Base-by-base conservation (phyloP, 23 red algal genomes). In the Gracilaria caudata region DNA sequence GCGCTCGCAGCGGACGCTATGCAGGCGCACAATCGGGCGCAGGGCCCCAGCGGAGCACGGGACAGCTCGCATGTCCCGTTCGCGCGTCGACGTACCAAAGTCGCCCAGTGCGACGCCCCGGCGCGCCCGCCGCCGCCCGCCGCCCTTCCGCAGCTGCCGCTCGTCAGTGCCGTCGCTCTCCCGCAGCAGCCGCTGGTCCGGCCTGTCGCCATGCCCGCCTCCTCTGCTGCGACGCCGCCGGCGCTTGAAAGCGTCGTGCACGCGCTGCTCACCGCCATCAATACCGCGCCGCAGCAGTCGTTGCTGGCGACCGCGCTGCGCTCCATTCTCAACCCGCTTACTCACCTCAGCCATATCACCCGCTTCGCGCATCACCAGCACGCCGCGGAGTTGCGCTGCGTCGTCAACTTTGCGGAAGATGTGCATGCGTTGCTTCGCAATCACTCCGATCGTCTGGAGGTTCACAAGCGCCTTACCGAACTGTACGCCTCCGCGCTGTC, bases 41-140 rank as follows among this genome's bases (percentile, higher is more conserved):
- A n/a, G n/a, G n/a, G n/a, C n/a, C n/a, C n/a, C n/a, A n/a, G n/a
- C n/a, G n/a, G n/a, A n/a, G n/a, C n/a, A n/a, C n/a, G n/a, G n/a
- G n/a, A n/a, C n/a, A n/a, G n/a, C n/a, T n/a, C n/a, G n/a, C 70
- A 75, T 75, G 70, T 75, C 25, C 70, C 70, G n/a, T 75, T 75
- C 40, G 70, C 70, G 13, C 29, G 70, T 38, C 70, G 70, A 36
- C 70, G 70, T 25, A 40, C 70, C 2, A 38, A 40, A 45, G 70
- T 47, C 37, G 70, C 70, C 21, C 25, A 19, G 20, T 49, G 70
- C 70, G 70, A 75, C 70, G 37, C n/a, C n/a, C 43, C 17, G 66
- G 6, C 70, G 70, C 70, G 21, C 40, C 60, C 60, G 25, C 14
- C 60, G 23, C 24, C 60, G 60, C 8, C 25, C 8, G 32, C 7